phyloP scores from a whole-genome alignment of 2,329 filamentous ascomycete genomes.

The Calonectria pteridis region DNA sequence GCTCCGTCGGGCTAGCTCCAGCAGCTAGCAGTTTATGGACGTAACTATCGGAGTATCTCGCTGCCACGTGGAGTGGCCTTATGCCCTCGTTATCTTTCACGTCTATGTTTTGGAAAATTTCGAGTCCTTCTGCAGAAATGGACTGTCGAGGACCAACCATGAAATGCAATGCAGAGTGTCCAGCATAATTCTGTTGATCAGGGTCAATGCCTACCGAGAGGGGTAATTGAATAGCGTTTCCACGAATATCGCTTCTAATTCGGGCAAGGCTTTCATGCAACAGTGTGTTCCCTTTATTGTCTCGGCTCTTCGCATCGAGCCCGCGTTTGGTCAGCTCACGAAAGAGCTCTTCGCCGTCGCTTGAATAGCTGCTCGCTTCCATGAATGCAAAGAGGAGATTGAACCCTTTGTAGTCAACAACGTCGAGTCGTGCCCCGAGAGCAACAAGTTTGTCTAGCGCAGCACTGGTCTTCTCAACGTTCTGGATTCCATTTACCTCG shows the following conservation, averaged over 20 bases:
- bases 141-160: background rate
- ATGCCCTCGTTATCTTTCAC: conserved; percentile 30
- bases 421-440: background rate
- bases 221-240: background rate
- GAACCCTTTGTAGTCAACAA: conserved; percentile 36
- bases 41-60: conserved; percentile 32
- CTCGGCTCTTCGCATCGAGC: conserved; percentile 38
- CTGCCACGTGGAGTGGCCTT: conserved; percentile 43
- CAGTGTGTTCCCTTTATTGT: conserved; percentile 37
- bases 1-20: conserved; percentile 50
- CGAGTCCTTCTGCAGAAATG: background rate
- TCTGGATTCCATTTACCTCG: no score
- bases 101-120: conserved; percentile 30
- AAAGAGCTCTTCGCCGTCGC: background rate
- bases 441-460: background rate
- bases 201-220: background rate
- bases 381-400: conserved; percentile 36
- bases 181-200: conserved; percentile 25
- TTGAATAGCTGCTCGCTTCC: background rate
- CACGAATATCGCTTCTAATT: background rate
- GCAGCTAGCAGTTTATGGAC: conserved; percentile 49
- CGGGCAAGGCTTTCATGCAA: conserved; percentile 35
- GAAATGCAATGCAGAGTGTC: background rate
- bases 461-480: rapidly evolving
- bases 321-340: conserved; percentile 32